Evolutionary conservation across 164 flowering plant species (phyloP), one percentile per base, ranked within the genome.

Genomic region (Chloranthus sessilifolius): DNA sequence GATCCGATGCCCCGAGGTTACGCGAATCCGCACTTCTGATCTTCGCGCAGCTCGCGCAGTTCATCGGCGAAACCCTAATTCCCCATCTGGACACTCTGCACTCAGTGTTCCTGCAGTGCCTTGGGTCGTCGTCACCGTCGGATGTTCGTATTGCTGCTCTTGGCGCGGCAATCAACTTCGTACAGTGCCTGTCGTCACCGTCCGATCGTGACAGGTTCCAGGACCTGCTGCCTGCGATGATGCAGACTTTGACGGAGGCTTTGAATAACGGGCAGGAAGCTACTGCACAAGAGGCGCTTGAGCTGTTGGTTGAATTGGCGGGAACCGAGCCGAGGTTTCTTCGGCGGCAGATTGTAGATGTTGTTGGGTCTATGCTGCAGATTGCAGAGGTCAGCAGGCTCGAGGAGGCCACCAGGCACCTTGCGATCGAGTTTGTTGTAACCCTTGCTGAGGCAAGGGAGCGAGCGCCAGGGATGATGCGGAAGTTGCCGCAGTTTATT

Each of bases 381-480:
- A 85, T 91, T 60, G 96, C 88, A 0, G 98, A 91, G 72, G 98
- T 96, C 0, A 86, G 83, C 26, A 61, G 74, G 3, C 55, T 94
- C 37, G 97, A 94, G 43, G 99, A 94, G 51, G 96, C 95, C 0
- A 94, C 99, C 0, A 44, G 97, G 19, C 99, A 94, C 45, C 59
- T 94, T 39, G 99, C 99, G 0, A 69, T 94, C 28, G 99, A 94
- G 67, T 94, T 94, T 38, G 95, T 94, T 28, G 81, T 94, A 26
- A 94, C 97, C 0, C 78, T 94, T 4, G 92, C 99, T 0, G 99
- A 94, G 67, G 99, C 99, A 0, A 73, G 99, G 60, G 97, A 94
- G 73, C 61, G 89, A 30, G 99, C 99, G 0, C 99, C 99, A 0
- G 99, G 99, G 27, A 94, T 94, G 99, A 89, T 94, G 92, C 64